Base-by-base conservation (phyloP, 441 rosid species). In the Viola pubescens region DNA sequence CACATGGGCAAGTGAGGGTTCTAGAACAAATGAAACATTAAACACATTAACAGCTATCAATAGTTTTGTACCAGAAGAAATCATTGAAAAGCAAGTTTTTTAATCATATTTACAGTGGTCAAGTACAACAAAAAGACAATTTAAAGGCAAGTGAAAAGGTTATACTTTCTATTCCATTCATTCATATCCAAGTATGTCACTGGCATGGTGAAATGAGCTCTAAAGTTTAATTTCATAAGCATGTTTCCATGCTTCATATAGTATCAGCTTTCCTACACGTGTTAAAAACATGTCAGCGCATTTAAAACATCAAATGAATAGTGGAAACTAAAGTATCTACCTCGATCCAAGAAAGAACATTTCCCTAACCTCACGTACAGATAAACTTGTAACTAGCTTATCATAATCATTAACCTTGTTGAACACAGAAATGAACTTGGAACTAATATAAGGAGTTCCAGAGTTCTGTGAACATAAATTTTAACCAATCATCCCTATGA, bases 1-100 rank as follows among this genome's bases (percentile, higher is more conserved):
- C 62, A 72, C 81, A 94, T 77, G 75, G 57, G 62, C 78, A 65
- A 60, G 75, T 91, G 90, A 67, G 94, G 87, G 59, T 87, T 87
- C 99, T 94, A 94, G 42, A 58, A 75, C 55, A 47, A 70, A 64
- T 47, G 12, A 54, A 66, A 55, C 46, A 59, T 66, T 26, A 44
- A 26, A 37, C 68, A 58, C 62, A 70, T 78, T 52, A 69, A 68
- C 70, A 67, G 46, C 37, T 59, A 56, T 42, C 44, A 49, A 14
- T 10, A 38, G 46, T 52, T 73, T 19, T 42, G 37, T 6, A 40
- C 51, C 41, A 9, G 4, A 8, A 54, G 11, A 12, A n/a, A 44
- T 40, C 14, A 38, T 50, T 19, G 37, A 58, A 51, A 13, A 56
- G 6, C 52, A 6, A 6, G 44, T 60, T 16, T 19, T 56, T 48